Base-by-base conservation (phyloP, 1,284 basidiomycete genomes). In the Trametes versicolor region DNA sequence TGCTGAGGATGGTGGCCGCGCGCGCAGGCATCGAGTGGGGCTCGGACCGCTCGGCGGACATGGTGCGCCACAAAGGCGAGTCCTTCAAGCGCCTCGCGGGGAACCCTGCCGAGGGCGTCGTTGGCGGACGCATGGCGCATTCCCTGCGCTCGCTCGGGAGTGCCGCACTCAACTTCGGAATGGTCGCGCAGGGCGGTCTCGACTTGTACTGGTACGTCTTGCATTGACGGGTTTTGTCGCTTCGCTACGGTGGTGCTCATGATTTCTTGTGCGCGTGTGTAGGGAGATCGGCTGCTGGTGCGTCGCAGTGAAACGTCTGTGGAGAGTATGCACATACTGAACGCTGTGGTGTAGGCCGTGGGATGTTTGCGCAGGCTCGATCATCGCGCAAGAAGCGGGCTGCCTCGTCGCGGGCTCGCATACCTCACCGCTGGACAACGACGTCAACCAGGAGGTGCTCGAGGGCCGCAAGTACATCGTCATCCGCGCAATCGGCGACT, bases 241-340 rank as follows among this genome's bases (percentile, higher is more conserved):
- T 32, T 32, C 29, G 29, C 29, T 32, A 32, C 29, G 29, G 29
- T 32, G 29, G 29, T 32, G 29, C 29, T 32, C 29, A 32, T 10
- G 32, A 2, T 13, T 54, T 67, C 36, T 21, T 54, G 32, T 25
- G 6, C 47, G 23, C 48, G 29, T 32, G 29, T n/a, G n/a, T 43
- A 96, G 94, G 93, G 96, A 97, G 80, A 93, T 96, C 64, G 96
- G 95, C 10, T 95, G 93, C 76, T 95, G 92, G 86, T 85, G 70
- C 73, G 85, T 64, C n/a, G 41, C 57, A 50, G 9, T 21, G 25
- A 7, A 17, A 12, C 27, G 15, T 23, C 21, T 48, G 21, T 4
- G 8, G 19, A 5, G 34, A n/a, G 13, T 27, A 37, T 29, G 48
- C 39, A 32, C 19, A 36, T 23, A 43, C 36, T 58, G 47, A 58